A percentile compares a stretch with the other conserved stretches of the same genome.
Conservation (phyloP, 2,329 filamentous ascomycete species). For the Arthroderma sp. region DNA sequence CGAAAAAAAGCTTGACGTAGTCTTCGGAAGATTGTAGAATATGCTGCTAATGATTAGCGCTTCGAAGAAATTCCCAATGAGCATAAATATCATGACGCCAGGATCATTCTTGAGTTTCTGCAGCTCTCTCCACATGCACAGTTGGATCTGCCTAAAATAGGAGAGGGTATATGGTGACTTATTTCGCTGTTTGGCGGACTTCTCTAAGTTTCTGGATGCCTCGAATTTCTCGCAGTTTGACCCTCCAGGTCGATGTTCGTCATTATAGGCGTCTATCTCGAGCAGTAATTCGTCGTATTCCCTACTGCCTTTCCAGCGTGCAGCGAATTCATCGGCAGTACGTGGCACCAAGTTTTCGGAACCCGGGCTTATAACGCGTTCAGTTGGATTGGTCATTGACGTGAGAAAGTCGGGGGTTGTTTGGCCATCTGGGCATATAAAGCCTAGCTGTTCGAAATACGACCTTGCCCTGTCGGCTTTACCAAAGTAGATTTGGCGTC, state of each 20-base stretch:
- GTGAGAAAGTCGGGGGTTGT: conserved; percentile 73
- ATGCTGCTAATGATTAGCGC: conserved; percentile 65
- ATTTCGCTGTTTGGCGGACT: conserved; percentile 38
- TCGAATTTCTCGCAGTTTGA: not conserved
- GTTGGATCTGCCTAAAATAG: conserved; percentile 56
- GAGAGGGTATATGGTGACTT: conserved; percentile 76
- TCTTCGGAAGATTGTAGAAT: conserved; percentile 59
- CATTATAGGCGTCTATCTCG: conserved; percentile 32
- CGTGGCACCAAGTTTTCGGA: conserved; percentile 38
- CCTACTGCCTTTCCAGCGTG: conserved; percentile 41
- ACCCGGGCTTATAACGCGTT: conserved; percentile 59
- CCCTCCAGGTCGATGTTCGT: conserved; percentile 25
- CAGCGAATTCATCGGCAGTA: conserved; percentile 57
- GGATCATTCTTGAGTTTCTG: conserved; percentile 63
- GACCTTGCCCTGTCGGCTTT: conserved; percentile 50
- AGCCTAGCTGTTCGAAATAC: conserved; percentile 68
- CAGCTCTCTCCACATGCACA: conserved; percentile 72
- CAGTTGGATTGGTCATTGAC: conserved; percentile 66
- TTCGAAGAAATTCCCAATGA: conserved; percentile 57
- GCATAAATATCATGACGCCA: conserved; percentile 53
- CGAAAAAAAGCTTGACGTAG: conserved; percentile 59
- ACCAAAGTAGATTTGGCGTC: conserved; percentile 63
- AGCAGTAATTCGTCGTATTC: conserved; percentile 30
- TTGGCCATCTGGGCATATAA: conserved; percentile 58
- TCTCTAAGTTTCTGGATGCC: conserved; percentile 26